phyloP scores from a whole-genome alignment of 805 yeast genomes.

The Kregervanrija delftensis region DNA sequence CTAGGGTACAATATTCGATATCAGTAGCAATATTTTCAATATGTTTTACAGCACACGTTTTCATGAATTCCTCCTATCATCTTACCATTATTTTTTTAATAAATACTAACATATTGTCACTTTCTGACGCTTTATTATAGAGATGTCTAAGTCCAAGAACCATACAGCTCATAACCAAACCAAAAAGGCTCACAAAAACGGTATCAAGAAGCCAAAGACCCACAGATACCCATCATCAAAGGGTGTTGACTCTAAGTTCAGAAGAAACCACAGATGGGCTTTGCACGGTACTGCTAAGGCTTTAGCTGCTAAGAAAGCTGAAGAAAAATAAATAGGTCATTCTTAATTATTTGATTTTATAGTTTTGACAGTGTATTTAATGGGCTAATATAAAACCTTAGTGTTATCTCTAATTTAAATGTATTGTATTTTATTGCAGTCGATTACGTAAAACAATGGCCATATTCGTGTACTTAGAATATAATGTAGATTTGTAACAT shows the following conservation, averaged over 20 bases:
- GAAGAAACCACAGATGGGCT: slow-evolving; percentile 99
- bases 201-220: slow-evolving; percentile 99
- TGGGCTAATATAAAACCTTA: slow-evolving; percentile 1
- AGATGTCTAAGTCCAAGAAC: slow-evolving; percentile 98
- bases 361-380: slow-evolving; percentile 1
- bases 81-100: too few species aligned
- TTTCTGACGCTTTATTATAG: background rate
- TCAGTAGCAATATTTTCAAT: too few species aligned
- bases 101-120: slow-evolving; percentile 8
- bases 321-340: slow-evolving; percentile 17
- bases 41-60: too few species aligned
- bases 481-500: too few species aligned
- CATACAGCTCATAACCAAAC: slow-evolving; percentile 99
- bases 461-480: too few species aligned
- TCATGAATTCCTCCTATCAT: too few species aligned
- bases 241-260: slow-evolving; percentile 99
- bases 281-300: slow-evolving; percentile 96
- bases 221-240: slow-evolving; percentile 96
- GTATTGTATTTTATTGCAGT: background rate
- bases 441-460: background rate
- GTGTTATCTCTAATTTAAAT: background rate
- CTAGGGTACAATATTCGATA: too few species aligned
- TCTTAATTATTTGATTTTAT: background rate
- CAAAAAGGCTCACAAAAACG: slow-evolving; percentile 99
- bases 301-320: slow-evolving; percentile 60